Evolutionary conservation across 805 yeast genomes (phyloP).

Genomic region (Kodamaea jinghongensis): DNA sequence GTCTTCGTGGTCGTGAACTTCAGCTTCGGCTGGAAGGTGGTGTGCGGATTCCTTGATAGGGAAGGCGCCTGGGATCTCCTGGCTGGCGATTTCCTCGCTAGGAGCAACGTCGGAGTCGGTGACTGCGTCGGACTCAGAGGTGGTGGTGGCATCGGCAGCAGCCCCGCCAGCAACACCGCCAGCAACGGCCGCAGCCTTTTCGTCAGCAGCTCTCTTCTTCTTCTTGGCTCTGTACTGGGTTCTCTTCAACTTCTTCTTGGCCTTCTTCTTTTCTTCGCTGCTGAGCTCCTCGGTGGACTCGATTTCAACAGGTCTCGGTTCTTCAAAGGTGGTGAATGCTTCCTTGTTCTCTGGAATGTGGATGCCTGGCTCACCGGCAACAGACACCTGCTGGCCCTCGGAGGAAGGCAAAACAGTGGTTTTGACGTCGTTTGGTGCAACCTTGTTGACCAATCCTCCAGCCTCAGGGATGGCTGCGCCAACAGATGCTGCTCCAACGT

Average conservation of each 20-base stretch:
- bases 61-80: constrained; percentile 8
- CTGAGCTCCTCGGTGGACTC: constrained; percentile 22
- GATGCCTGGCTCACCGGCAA: constrained; percentile 73
- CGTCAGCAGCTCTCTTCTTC: constrained; percentile 28
- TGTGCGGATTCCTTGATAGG: constrained; percentile 4
- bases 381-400: constrained; percentile 41
- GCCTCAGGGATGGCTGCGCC: constrained; percentile 33
- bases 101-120: constrained; percentile 10
- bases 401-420: constrained; percentile 48
- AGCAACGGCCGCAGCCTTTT: constrained; percentile 12
- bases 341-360: constrained; percentile 60
- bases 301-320: constrained; percentile 38
- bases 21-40: constrained; percentile 5
- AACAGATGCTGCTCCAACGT: constrained; percentile 16
- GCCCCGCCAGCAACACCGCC: constrained; percentile 11
- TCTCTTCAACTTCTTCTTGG: constrained; percentile 45
- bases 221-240: constrained; percentile 42
- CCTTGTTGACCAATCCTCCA: constrained; percentile 22
- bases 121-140: constrained; percentile 9
- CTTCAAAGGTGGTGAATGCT: constrained; percentile 60
- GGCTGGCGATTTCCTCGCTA: constrained; percentile 7
- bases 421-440: constrained; percentile 5
- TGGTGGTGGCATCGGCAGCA: constrained; percentile 8
- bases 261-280: constrained; percentile 36
- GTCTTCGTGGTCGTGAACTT: constrained; percentile 3